Base-by-base conservation (phyloP, 2,329 filamentous ascomycete species). In the Aureobasidium mangrovei region DNA sequence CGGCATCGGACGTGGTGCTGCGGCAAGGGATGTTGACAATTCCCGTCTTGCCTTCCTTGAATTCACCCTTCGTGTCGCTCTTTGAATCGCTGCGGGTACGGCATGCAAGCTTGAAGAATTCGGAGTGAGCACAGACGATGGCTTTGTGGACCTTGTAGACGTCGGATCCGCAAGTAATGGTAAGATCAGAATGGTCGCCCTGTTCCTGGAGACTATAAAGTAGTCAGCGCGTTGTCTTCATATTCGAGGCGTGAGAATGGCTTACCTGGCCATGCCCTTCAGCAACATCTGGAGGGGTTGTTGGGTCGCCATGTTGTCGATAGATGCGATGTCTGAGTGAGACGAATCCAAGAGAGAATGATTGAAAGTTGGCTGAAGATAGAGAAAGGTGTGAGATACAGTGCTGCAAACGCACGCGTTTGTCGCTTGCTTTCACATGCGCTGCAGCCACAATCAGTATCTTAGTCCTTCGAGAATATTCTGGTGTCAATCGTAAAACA, bases 101-200 rank as follows among this genome's bases (percentile, higher is more conserved):
- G 43, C 61, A 64, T 2, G 59, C 57, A 18, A 57, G 57, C 7
- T 47, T 45, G 38, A 65, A 63, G 56, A 58, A 65, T 1, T 59
- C 56, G 6, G 57, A 64, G 18, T 61, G 58, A 10, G 55, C 2
- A 32, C 62, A 64, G 4, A 66, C 40, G n/a, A 64, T 55, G 0
- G 39, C 43, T 35, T 63, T 62, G 54, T 65, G 62, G 3, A 63
- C 60, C 7, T 48, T 44, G 55, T 58, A 62, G 10, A 26, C 51
- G 35, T 55, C 56, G 4, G 56, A 54, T 3, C 59, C 59, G 32
- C 62, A 62, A 4, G 31, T 48, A 48, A 65, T 56, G n/a, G 47
- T 60, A 3, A 64, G 45, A 24, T 65, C 61, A 2, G 60, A 56
- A 54, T 61, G 60, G 10, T 57, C 52, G n/a, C 36, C 4, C 6